Base-by-base conservation (phyloP, 305 asterid genomes). In the Fraxinus greggii region DNA sequence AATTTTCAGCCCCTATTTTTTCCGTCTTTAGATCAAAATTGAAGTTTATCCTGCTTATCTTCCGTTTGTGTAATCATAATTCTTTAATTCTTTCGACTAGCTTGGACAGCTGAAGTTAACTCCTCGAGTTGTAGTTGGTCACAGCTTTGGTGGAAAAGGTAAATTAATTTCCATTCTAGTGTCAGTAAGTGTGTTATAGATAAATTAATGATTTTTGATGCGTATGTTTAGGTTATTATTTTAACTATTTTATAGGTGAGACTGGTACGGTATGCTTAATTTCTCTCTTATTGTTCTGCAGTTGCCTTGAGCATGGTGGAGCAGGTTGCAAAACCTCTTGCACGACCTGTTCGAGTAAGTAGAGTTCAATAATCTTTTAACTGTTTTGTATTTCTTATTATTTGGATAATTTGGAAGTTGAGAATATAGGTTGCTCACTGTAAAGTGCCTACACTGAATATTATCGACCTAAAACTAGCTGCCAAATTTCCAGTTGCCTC, bases 61-160 rank as follows among this genome's bases (percentile, higher is more conserved):
- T 75, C 72, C 19, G 63, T 81, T 59, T 79, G 42, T 86, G 84
- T 84, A 51, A 83, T 77, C 7, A 3, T 81, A 23, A 61, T 33
- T 73, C 24, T 79, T 79, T 76, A 28, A 78, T 89, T 86, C 45
- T 84, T 72, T 75, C 88, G 38, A 77, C 78, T 85, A 96, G 98
- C 98, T 96, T 85, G 97, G 97, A 75, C 88, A 67, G 81, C 91
- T 96, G 90, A 96, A 88, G 89, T 88, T 96, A 79, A 93, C 97
- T 87, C 99, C 99, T 82, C 92, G 98, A 77, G 98, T 94, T 77
- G 79, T 96, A 75, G 95, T 94, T 85, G 99, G 99, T 85, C 99
- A 96, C 89, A 96, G 98, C 90, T 96, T 96, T 87, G 98, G 99
- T 69, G 99, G 99, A 78, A 96, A 96, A 96, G 99, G 99, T 96